Evolutionary conservation across 2,329 filamentous ascomycete genomes (phyloP), one percentile per base, ranked within the genome.

Genomic region (Alternaria brassicicola): DNA sequence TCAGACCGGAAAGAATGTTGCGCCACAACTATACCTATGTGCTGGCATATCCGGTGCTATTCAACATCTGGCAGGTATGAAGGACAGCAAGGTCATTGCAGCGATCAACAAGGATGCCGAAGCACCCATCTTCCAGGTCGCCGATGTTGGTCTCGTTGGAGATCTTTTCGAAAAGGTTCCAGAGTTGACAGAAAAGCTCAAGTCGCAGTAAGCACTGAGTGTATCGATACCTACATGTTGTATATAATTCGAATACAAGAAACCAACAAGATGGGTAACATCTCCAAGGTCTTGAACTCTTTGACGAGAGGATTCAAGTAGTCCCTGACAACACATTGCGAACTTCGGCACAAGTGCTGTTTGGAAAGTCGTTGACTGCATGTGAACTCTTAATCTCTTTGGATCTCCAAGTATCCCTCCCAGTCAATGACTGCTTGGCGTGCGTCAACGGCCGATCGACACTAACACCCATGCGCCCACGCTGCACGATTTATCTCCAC

Each of bases 1-100:
- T 43, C 95, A 99, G 84, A 99, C 95, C 13, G 95, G 95, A 73
- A 99, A 99, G 86, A 96, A 98, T 62, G 94, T 99, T 53, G 95
- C 95, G 45, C 95, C 95, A 59, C 89, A 99, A 79, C 83, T 99
- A 61, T 99, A 99, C 77, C 85, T 99, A 68, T 96, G 93, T 52
- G 93, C 94, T 12, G 95, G 95, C 74, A 98, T 99, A 70, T 97
- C 92, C 8, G 95, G 95, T 52, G 95, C 95, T 21, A 99, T 99
- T 69, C 95, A 99, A 81, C 95, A 99, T 83, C 80, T 99, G 80
- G 95, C 95, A 30, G 95, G 95, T 76, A 99, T 99, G 95, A 99
- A 99, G 86, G 95, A 99, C 76, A 97, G 93, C 83, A 99, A 99
- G 83, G 95, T 99, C 58, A 99, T 99, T 81, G 95, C 94, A 21